Conservation (phyloP, 495 filamentous ascomycete genomes). For the Aspergillus nanangensis region DNA sequence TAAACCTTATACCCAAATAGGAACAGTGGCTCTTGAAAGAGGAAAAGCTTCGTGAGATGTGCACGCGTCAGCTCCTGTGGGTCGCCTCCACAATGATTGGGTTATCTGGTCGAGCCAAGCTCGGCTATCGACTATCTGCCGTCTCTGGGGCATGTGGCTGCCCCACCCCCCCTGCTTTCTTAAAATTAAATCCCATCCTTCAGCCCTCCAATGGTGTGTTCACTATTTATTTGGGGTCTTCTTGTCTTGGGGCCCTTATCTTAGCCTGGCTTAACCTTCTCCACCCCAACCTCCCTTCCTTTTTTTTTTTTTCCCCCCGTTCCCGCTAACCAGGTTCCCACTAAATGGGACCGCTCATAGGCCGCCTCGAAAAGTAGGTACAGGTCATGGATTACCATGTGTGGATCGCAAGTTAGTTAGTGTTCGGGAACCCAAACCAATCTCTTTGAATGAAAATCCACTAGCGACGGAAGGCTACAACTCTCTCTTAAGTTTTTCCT, state of each 20-base stretch:
- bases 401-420: not conserved
- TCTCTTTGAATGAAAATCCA: not conserved
- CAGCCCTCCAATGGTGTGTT: slow-evolving; percentile 3
- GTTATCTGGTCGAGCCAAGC: slow-evolving; percentile 32
- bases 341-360: not conserved
- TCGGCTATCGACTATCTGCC: slow-evolving; percentile 48
- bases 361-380: not conserved
- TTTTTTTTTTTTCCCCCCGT: not conserved
- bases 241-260: no score
- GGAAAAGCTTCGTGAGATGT: slow-evolving; percentile 24
- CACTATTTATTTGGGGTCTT: not conserved
- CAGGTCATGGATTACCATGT: not conserved
- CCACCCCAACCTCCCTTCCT: not conserved
- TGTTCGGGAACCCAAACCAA: not conserved
- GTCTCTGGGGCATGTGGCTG: slow-evolving; percentile 23
- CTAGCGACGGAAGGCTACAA: not conserved
- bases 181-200: slow-evolving; percentile 4
- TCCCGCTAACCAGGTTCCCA: not conserved
- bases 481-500: no score
- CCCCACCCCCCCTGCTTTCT: slow-evolving; percentile 12
- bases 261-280: not conserved
- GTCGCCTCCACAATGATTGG: slow-evolving; percentile 22
- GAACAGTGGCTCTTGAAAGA: slow-evolving; percentile 14
- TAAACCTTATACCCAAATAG: slow-evolving; percentile 11
- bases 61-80: slow-evolving; percentile 41